Base-by-base conservation (phyloP, 306 rosid genomes). In the Crotalaria pallida region DNA sequence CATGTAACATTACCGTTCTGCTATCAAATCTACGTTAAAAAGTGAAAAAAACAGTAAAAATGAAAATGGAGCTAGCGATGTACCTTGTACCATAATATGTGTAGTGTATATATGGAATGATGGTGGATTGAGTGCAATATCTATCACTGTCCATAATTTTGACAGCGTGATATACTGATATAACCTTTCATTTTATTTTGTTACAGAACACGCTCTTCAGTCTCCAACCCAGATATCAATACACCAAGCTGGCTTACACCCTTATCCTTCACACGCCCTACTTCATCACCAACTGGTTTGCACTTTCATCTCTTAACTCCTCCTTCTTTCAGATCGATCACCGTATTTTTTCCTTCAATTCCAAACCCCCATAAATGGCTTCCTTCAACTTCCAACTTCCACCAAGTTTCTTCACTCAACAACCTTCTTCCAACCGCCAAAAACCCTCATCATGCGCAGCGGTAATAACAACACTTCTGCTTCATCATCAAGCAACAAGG, bases 251-350 rank as follows among this genome's bases (percentile, higher is more conserved):
- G 86, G 50, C 64, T 67, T 43, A 73, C 85, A 82, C 77, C 71
- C 80, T 15, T 17, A 31, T 55, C 77, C 82, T 73, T 33, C 74
- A 77, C 82, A 81, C 80, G 41, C 73, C 61, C 33, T 50, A 67
- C 72, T 72, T 72, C 75, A 79, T 15, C 57, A 49, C 50, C 81
- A 73, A 77, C 86, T 82, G 83, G 83, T 74, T 44, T 69, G 80
- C 86, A 82, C 86, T 74, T 64, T 13, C 75, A 22, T 64, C 83
- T 68, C 59, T 3, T 24, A 34, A 22, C 70, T 71, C 55, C n/a
- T 59, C 60, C 57, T 40, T 58, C 78, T 18, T 50, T 36, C n/a
- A n/a, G n/a, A n/a, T n/a, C n/a, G n/a, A n/a, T n/a, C 19, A 36
- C 49, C 70, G 17, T 6, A 33, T 29, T 65, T 7, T 26, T 26